Evolutionary conservation across 1,139 yeast genomes (phyloP).

Genomic region (Kodamaea fungicola): DNA sequence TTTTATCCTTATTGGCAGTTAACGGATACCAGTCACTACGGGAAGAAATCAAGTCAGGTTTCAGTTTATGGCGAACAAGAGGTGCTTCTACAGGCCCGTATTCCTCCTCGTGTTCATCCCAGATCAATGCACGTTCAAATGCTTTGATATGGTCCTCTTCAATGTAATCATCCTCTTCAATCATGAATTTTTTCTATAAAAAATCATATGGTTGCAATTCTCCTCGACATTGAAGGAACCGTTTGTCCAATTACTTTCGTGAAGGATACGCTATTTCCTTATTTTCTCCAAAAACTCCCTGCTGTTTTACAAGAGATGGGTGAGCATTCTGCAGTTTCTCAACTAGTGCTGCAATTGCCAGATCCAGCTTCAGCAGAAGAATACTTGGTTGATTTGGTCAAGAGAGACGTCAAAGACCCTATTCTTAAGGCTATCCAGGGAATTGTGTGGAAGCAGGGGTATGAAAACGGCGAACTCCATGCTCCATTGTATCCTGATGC

Average conservation of each 20-base stretch:
- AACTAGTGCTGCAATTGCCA: background rate
- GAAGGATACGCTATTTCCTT: conserved; percentile 61
- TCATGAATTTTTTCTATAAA: conserved; percentile 2
- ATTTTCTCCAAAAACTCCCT: conserved; percentile 42
- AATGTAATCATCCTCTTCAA: conserved; percentile 31
- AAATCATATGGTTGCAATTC: conserved; percentile 8
- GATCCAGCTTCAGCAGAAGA: conserved; percentile 5
- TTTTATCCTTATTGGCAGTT: conserved; percentile 15
- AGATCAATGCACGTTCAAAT: conserved; percentile 39
- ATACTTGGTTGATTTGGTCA: conserved; percentile 58
- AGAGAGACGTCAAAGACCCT: conserved; percentile 72
- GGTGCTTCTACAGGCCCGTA: conserved; percentile 2
- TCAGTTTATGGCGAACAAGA: conserved; percentile 1
- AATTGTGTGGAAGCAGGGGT: conserved; percentile 76
- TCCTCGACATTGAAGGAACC: conserved; percentile 81
- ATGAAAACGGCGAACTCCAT: conserved; percentile 63
- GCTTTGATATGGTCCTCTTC: conserved; percentile 37
- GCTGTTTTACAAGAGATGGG: conserved; percentile 28
- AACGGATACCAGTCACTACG: conserved; percentile 71
- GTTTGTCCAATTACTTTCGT: conserved; percentile 89
- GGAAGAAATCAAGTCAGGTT: conserved; percentile 46
- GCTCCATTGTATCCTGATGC: conserved; percentile 84
- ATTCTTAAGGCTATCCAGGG: conserved; percentile 80
- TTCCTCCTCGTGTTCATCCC: conserved; percentile 31
- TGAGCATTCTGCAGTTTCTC: background rate